Evolutionary conservation across 2,329 filamentous ascomycete species (phyloP).

Genomic region (Nemania sp.): DNA sequence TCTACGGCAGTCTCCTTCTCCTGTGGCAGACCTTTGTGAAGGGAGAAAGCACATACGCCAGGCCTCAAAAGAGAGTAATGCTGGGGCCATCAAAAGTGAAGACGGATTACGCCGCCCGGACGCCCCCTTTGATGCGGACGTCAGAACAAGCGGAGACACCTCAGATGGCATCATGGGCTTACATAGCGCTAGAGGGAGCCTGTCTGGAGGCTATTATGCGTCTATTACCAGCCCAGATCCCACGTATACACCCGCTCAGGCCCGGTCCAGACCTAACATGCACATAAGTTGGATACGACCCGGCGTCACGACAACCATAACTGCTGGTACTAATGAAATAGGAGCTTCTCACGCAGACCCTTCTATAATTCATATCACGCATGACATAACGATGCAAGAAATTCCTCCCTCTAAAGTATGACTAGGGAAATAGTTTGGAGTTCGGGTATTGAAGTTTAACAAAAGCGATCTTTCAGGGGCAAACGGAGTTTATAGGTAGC

Average conservation of each 20-base stretch:
- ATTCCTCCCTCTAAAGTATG: background rate
- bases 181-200: constrained; percentile 20
- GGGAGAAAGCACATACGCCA: constrained; percentile 37
- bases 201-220: constrained; percentile 8
- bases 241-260: background rate
- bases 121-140: background rate
- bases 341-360: constrained; percentile 15
- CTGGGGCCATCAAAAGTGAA: constrained; percentile 15
- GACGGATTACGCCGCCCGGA: constrained; percentile 34
- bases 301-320: constrained; percentile 43
- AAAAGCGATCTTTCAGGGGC: background rate
- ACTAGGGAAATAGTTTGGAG: background rate
- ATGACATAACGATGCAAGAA: constrained; percentile 39
- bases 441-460: constrained; percentile 2
- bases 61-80: constrained; percentile 35
- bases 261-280: constrained; percentile 14
- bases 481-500: constrained; percentile 8
- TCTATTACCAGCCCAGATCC: background rate
- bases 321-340: constrained; percentile 18
- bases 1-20: background rate
- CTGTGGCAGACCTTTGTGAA: constrained; percentile 21
- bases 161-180: constrained; percentile 31
- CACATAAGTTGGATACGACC: constrained; percentile 36
- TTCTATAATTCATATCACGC: constrained; percentile 40
- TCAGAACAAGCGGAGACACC: constrained; percentile 28